Base-by-base conservation (phyloP, 1,284 basidiomycete species). In the Trichosporon ovoides region DNA sequence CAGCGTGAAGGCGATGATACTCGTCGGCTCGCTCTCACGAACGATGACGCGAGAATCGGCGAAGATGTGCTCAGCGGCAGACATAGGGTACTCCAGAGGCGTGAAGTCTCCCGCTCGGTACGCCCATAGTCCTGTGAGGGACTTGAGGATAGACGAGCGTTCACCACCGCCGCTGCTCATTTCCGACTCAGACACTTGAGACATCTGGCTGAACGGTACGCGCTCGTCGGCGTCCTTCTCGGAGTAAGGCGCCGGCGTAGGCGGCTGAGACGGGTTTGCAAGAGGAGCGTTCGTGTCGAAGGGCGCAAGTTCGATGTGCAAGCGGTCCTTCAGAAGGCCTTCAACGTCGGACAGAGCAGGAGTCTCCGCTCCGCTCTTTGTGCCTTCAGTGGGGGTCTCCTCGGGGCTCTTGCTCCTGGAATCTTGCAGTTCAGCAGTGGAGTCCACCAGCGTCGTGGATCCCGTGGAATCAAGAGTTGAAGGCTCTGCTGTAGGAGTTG, bases 11-110 rank as follows among this genome's bases (percentile, higher is more conserved):
- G 96, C 95, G 64, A 98, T 95, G 68, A 98, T 96, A 10, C 93
- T 97, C 0, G 93, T 97, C 3, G 96, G 96, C 75, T 99, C 96
- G 73, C 98, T 94, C 51, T 94, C 95, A 20, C 96, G 85, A 22
- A 98, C 89, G 52, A 98, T 87, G 83, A 98, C 95, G 1, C 88
- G 87, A 14, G 91, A 94, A 71, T 98, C 95, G 31, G 90, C 84
- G 77, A 98, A 98, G 52, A 98, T 87, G 70, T 96, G 92, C 68
- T 95, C 92, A 0, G 78, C 73, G 0, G 79, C 74, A 14, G 73
- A 70, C 77, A 83, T 71, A 2, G 83, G 83, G 61, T 83, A 83
- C 52, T 82, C 81, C 10, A 82, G 71, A 2, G 82, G 80, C 9
- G 79, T 73, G 61, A 80, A 80, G 50, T 82, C 81, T n/a, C 78